phyloP scores from a whole-genome alignment of 352 stramenopile genomes.

The Pythium dissimile region DNA sequence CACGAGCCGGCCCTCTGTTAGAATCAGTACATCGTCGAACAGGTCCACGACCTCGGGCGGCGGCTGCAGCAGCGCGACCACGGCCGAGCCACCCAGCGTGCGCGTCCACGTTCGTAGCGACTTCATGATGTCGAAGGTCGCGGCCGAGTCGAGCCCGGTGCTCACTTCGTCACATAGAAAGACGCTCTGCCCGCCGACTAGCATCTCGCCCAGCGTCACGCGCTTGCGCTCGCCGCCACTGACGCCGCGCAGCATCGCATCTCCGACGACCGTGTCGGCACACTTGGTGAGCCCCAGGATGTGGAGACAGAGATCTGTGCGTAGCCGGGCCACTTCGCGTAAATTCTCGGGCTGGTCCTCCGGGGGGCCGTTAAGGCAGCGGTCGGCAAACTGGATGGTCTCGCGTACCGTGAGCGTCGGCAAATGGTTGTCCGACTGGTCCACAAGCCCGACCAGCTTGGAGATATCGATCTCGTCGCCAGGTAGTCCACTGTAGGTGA shows the following conservation, averaged over 20 bases:
- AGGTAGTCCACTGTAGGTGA: constrained; percentile 39
- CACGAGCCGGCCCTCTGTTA: constrained; percentile 87
- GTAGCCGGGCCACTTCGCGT: constrained; percentile 41
- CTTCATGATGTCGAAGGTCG: constrained; percentile 86
- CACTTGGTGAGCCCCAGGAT: constrained; percentile 77
- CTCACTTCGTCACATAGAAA: constrained; percentile 88
- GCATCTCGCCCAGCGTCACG: constrained; percentile 90
- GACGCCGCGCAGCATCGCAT: constrained; percentile 80
- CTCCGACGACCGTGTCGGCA: constrained; percentile 84
- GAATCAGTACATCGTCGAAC: constrained; percentile 90
- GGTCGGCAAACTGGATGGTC: constrained; percentile 92
- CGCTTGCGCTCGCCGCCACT: constrained; percentile 74
- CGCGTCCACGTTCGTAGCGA: constrained; percentile 42
- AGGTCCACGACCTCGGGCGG: constrained; percentile 71
- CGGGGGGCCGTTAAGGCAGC: constrained; percentile 64
- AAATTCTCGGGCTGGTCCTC: constrained; percentile 64
- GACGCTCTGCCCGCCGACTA: constrained; percentile 39
- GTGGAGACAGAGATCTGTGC: constrained; percentile 48
- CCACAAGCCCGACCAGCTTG: constrained; percentile 64
- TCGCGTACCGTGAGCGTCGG: constrained; percentile 90
- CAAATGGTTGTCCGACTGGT: constrained; percentile 84
- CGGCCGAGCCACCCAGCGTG: constrained; percentile 29
- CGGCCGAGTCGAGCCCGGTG: constrained; percentile 88
- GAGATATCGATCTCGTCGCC: constrained; percentile 44
- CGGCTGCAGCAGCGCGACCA: constrained; percentile 36